Evolutionary conservation across 345 rosid genomes (phyloP), one percentile per base, ranked within the genome.

Genomic region (Lepidium didymum): DNA sequence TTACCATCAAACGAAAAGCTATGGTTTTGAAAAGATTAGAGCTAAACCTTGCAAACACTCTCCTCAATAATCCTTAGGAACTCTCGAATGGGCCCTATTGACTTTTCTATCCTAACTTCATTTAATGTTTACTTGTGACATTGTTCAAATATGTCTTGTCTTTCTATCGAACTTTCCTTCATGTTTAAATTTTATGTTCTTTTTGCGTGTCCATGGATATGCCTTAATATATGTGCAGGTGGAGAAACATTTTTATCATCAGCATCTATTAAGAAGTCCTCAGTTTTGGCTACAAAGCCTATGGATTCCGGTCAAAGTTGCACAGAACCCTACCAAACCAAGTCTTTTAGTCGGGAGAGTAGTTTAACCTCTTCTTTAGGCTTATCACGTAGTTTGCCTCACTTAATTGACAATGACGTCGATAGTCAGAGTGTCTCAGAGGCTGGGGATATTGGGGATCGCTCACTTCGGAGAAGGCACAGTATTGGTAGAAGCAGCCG

Each of bases 391-490:
- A 63, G 47, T 21, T 15, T 63, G 60, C 57, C 81, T 27, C 68
- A 60, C 41, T 57, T 73, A 5, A 31, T 61, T 10, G 80, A 78
- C 75, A 86, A 84, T 81, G 86, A 68, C 44, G 56, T 56, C 43
- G 86, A 82, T 66, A 82, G 81, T 36, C 86, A 82, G 82, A 72
- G 53, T 63, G 98, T 83, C 72, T 89, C 98, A 9, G 91, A 89
- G 84, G 96, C 92, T 1, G 98, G 95, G 31, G 98, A 92, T 80
- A 83, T 82, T 46, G 98, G 98, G 25, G 93, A 86, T 75, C 86
- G 88, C 31, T 91, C 82, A 23, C 86, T 87, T 67, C 77, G 67
- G 19, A 79, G 90, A 62, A 76, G 73, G 34, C 78, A 84, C 70
- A 56, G 60, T 64, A 74, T 76, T 52, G 82, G 74, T 47, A 62